Evolutionary conservation across 2,329 filamentous ascomycete species (phyloP).

Genomic region (Aspergillus neotritici): DNA sequence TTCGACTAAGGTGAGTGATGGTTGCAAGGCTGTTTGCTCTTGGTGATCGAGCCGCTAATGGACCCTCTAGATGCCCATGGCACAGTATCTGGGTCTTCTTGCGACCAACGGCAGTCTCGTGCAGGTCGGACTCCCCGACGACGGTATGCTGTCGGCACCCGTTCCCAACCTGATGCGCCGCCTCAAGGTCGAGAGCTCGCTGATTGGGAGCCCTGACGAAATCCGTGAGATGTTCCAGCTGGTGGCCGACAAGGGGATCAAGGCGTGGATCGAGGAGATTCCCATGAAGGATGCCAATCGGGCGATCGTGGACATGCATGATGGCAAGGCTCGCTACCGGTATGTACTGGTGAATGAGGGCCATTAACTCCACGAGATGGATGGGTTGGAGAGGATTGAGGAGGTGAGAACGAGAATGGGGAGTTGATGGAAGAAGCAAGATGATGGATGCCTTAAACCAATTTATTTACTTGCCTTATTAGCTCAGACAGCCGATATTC

Average conservation of each 20-base stretch:
- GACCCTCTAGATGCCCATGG: slow-evolving; percentile 51
- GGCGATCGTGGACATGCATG: slow-evolving; percentile 41
- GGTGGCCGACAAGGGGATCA: slow-evolving; percentile 34
- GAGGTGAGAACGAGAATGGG: slow-evolving; percentile 7
- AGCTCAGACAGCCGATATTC: too few species aligned
- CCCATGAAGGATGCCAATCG: slow-evolving; percentile 42
- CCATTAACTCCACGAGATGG: background rate
- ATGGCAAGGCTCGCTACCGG: slow-evolving; percentile 42
- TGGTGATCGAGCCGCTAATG: slow-evolving; percentile 2
- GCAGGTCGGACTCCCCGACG: slow-evolving; percentile 63
- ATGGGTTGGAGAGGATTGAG: background rate
- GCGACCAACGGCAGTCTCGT: slow-evolving; percentile 55
- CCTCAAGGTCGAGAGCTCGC: slow-evolving; percentile 46
- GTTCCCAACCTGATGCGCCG: slow-evolving; percentile 55
- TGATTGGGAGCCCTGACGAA: slow-evolving; percentile 37
- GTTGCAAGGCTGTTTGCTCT: background rate
- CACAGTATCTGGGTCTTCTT: slow-evolving; percentile 57
- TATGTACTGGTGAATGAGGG: slow-evolving; percentile 42
- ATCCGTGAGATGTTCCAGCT: slow-evolving; percentile 44
- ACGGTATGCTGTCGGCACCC: slow-evolving; percentile 47
- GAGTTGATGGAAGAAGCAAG: background rate
- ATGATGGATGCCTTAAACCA: too few species aligned
- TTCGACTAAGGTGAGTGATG: slow-evolving; percentile 40
- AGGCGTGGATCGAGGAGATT: slow-evolving; percentile 40
- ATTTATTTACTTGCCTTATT: too few species aligned